Conservation (phyloP, 495 filamentous ascomycete genomes). For the Ramalina intermedia region DNA sequence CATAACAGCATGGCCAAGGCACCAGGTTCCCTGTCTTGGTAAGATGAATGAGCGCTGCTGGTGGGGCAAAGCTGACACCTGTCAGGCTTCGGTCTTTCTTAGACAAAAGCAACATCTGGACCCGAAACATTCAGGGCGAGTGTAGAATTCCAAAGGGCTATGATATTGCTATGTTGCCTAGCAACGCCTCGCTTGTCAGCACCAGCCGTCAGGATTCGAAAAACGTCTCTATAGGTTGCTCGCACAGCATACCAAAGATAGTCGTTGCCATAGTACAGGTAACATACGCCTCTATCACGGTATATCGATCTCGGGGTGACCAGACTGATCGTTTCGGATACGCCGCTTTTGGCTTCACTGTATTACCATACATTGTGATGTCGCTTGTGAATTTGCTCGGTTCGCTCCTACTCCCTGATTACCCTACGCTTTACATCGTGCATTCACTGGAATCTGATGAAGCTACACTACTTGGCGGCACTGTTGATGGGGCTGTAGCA, state of each 20-base stretch:
- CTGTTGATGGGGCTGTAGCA: slow-evolving; percentile 23
- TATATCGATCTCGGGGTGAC: slow-evolving; percentile 24
- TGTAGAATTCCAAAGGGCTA: slow-evolving; percentile 17
- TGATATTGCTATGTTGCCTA: slow-evolving; percentile 12
- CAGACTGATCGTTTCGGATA: slow-evolving; percentile 30
- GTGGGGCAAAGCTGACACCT: too few relatives aligned
- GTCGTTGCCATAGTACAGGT: slow-evolving; percentile 27
- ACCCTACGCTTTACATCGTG: slow-evolving; percentile 27
- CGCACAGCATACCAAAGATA: slow-evolving; percentile 17
- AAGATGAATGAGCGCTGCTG: too few relatives aligned
- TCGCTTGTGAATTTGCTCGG: slow-evolving; percentile 50
- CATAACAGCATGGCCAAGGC: too few relatives aligned
- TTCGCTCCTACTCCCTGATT: slow-evolving; percentile 23
- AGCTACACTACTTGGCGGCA: slow-evolving; percentile 17
- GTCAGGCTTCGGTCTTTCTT: too few relatives aligned
- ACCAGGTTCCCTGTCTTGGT: too few relatives aligned
- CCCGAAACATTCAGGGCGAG: slow-evolving; percentile 7
- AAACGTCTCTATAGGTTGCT: slow-evolving; percentile 9
- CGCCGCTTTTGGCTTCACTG: slow-evolving; percentile 29
- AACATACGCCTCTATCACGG: slow-evolving; percentile 16
- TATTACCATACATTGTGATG: slow-evolving; percentile 46
- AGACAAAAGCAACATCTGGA: too few relatives aligned
- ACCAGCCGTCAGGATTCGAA: slow-evolving; percentile 8
- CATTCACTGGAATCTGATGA: slow-evolving; percentile 29
- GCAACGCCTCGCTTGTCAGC: slow-evolving; percentile 7